Conservation (phyloP, 169 alveolate species). For the Plasmodium adleri region DNA sequence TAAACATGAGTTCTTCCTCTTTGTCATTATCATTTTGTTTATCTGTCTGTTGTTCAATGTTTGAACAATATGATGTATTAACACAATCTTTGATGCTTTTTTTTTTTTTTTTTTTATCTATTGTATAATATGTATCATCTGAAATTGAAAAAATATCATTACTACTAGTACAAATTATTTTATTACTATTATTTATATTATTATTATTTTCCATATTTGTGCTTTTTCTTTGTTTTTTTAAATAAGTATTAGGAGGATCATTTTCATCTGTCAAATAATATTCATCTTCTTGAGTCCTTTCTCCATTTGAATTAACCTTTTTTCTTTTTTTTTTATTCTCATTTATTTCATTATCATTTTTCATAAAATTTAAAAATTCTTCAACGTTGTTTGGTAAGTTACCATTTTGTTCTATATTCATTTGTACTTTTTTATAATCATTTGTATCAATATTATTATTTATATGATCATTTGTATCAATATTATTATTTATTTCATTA, state of each 20-base stretch:
- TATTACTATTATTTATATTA: neutral
- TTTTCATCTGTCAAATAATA: neutral
- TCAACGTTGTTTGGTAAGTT: no score
- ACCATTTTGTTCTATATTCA: no score
- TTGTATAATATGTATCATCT: neutral
- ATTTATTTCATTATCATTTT: neutral
- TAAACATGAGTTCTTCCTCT: neutral
- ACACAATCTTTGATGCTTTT: neutral
- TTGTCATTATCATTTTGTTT: conserved; percentile 18
- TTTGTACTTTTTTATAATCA: no score
- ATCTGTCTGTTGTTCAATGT: neutral
- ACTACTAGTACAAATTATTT: neutral
- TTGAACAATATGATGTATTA: neutral
- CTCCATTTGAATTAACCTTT: neutral
- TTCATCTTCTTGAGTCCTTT: neutral
- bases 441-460: neutral
- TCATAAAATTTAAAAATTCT: neutral
- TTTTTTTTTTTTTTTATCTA: neutral
- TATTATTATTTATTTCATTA: neutral
- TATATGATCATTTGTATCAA: neutral
- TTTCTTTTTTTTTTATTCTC: conserved; percentile 14
- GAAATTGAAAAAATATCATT: neutral
- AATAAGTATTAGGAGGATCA: neutral
- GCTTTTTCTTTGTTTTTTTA: neutral
- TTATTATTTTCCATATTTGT: neutral